Evolutionary conservation across 331 rosid species (phyloP).

Genomic region (Cydonia oblonga): DNA sequence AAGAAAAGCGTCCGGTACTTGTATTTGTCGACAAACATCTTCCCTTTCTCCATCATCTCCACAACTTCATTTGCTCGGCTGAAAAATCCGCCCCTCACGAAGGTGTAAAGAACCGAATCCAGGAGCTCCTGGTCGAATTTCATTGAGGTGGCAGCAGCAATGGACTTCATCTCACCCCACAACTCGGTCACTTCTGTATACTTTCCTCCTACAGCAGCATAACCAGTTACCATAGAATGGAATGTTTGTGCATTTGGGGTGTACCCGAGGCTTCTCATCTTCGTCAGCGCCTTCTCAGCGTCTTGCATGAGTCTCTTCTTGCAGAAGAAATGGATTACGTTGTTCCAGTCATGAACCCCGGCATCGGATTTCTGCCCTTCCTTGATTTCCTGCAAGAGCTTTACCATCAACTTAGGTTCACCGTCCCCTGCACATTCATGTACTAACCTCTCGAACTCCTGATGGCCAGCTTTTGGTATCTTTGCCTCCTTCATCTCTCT

Average conservation of each 20-base stretch:
- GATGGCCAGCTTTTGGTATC: conserved; percentile 49
- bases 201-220: conserved; percentile 80
- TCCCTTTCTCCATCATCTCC: conserved; percentile 66
- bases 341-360: conserved; percentile 89
- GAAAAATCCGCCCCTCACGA: conserved; percentile 82
- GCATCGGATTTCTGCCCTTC: conserved; percentile 58
- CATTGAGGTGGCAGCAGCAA: conserved; percentile 57
- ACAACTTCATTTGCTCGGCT: conserved; percentile 77
- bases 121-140: conserved; percentile 88
- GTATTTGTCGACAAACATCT: conserved; percentile 72
- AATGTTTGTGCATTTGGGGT: conserved; percentile 72
- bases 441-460: conserved; percentile 31
- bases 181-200: conserved; percentile 73
- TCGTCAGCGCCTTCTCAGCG: conserved; percentile 77
- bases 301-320: conserved; percentile 79
- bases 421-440: conserved; percentile 28
- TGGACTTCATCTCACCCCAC: conserved; percentile 85
- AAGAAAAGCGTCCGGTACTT: conserved; percentile 70
- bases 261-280: conserved; percentile 79
- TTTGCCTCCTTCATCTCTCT: conserved; percentile 71
- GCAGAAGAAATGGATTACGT: conserved; percentile 68
- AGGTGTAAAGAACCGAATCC: conserved; percentile 73
- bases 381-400: conserved; percentile 71
- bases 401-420: conserved; percentile 49
- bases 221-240: conserved; percentile 85